Base-by-base conservation (phyloP, 2,329 filamentous ascomycete species). In the Hyphodiscus sp. region DNA sequence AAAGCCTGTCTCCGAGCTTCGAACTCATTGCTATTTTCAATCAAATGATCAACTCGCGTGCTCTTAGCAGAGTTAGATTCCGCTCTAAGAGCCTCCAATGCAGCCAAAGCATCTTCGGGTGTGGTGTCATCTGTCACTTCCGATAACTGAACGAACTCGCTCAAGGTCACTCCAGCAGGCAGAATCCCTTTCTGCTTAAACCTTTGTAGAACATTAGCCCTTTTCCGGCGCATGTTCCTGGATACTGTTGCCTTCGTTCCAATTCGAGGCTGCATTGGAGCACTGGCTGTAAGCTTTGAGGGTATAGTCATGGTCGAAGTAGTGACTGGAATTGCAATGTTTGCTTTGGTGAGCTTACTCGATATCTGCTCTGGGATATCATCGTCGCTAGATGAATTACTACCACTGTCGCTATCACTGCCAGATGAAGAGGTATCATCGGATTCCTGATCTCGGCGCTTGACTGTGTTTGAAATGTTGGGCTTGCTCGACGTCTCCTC, bases 171-270 rank as follows among this genome's bases (percentile, higher is more conserved):
- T 52, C 74, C 66, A 23, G 69, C 58, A 19, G 74, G 74, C 9
- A 86, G 67, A 13, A 76, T 63, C 1, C 79, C 80, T n/a, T 74
- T 67, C 18, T 72, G 66, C 60, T 84, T 81, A 8, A 85, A 70
- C 52, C 73, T 71, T 3, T 70, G 68, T 11, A 86, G 68, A 53
- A 71, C 70, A 53, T 76, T 76, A 41, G 71, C 68, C 50, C 76
- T 68, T 52, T 75, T 76, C 42, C 74, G 74, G 41, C 83, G 74
- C 29, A 69, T 63, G 58, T 87, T 87, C 56, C 81, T 77, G 20
- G 69, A 69, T 49, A 75, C 75, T 0, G 83, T 87, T 18, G 65
- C 61, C 20, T 64, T 59, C 30, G 71, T 73, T 16, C 83, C 83
- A 55, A 73, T 50, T 4, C 74, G 74, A 44, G 80, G 77, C 48